Conservation (phyloP, 805 yeast species). For the Candida bentonensis region DNA sequence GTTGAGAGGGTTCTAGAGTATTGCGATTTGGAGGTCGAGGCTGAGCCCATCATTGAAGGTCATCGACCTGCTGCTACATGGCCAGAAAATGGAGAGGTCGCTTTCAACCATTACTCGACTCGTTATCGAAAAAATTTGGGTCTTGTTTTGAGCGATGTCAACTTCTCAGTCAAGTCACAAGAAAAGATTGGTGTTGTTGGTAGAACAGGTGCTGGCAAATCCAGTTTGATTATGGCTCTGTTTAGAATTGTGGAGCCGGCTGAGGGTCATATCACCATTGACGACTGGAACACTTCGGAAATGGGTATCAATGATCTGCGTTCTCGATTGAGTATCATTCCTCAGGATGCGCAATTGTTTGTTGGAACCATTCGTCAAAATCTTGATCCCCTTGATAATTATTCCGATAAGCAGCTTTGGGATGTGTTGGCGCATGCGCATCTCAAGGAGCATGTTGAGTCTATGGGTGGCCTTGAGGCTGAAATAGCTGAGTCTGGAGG, state of each 20-base stretch:
- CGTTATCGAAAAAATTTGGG: conserved; percentile 78
- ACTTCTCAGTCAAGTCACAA: conserved; percentile 57
- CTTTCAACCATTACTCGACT: conserved; percentile 60
- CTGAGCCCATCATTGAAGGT: conserved; percentile 52
- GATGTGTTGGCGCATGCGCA: conserved; percentile 47
- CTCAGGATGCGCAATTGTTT: conserved; percentile 65
- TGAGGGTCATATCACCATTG: conserved; percentile 40
- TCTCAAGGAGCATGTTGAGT: conserved; percentile 31
- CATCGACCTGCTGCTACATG: conserved; percentile 42
- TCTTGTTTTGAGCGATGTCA: conserved; percentile 62
- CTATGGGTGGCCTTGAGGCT: conserved; percentile 39
- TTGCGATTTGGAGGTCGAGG: conserved; percentile 65
- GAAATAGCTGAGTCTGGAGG: conserved; percentile 56
- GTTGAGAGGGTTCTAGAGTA: conserved; percentile 49
- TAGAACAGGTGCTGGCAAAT: conserved; percentile 94
- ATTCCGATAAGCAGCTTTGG: conserved; percentile 42
- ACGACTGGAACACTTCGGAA: conserved; percentile 38
- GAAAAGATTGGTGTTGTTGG: conserved; percentile 88
- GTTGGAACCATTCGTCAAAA: conserved; percentile 51
- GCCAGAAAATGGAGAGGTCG: conserved; percentile 61
- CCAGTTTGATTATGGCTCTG: conserved; percentile 80
- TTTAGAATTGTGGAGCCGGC: conserved; percentile 45
- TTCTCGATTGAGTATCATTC: conserved; percentile 49
- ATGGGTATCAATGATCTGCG: conserved; percentile 48
- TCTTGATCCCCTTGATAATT: conserved; percentile 48